Percentiles rank a stretch among this genome's conserved stretches.
These are phyloP conservation scores for Melocanna baccifera DNA, from an alignment of 176 grass and related monocot species.

Conservation along the genomic window DNA sequence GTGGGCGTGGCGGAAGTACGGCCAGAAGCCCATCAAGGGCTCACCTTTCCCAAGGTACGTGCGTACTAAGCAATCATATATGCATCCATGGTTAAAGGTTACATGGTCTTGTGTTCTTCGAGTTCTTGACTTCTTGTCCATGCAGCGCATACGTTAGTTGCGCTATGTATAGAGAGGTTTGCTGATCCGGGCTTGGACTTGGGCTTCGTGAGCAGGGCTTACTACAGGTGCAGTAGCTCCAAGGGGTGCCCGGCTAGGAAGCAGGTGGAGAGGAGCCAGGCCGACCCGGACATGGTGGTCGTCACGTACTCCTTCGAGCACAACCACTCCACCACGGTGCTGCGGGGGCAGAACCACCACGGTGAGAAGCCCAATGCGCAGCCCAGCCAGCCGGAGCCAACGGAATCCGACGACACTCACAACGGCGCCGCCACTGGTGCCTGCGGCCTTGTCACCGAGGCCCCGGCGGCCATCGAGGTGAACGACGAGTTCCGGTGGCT, in stretches of 20 bases:
- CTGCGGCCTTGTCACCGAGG: neutral
- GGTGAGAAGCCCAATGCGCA: conserved; percentile 24
- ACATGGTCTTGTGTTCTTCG: neutral
- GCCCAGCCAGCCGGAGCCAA: neutral
- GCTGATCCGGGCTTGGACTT: conserved; percentile 15
- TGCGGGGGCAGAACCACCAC: conserved; percentile 41
- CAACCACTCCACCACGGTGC: conserved; percentile 52
- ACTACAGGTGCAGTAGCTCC: conserved; percentile 85
- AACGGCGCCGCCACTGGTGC: neutral
- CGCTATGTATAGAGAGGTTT: neutral
- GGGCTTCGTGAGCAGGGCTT: conserved; percentile 43
- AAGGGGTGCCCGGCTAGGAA: conserved; percentile 97
- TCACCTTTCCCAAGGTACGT: conserved; percentile 87
- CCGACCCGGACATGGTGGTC: conserved; percentile 57
- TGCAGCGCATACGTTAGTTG: neutral
- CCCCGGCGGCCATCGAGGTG: conserved; percentile 28
- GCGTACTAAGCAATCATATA: no score
- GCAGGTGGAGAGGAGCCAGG: conserved; percentile 73
- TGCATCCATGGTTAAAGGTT: neutral
- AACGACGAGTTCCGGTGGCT: conserved; percentile 82
- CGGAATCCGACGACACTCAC: conserved; percentile 20
- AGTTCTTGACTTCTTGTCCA: neutral
- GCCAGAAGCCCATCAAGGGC: conserved; percentile 96
- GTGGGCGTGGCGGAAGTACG: conserved; percentile 96
- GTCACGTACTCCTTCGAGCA: conserved; percentile 93